Percentiles rank a stretch among this genome's conserved stretches.
Evolutionary conservation across 176 grass and related monocot genomes (phyloP).

Genomic region (Musa troglodytarum): DNA sequence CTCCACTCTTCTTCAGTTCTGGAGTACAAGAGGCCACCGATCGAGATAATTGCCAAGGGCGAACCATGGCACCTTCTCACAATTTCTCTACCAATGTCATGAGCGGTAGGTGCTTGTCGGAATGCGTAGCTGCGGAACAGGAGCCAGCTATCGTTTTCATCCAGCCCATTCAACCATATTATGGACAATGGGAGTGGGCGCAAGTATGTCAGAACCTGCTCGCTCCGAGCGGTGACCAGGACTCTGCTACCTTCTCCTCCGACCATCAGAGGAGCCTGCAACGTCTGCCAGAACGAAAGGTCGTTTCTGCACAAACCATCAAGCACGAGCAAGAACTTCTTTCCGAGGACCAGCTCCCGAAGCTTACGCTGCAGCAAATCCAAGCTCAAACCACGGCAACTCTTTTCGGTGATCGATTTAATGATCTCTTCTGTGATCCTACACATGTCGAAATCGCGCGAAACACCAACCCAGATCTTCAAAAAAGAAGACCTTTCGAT

Average conservation of each 20-base stretch:
- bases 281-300: slow-evolving; percentile 8
- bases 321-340: slow-evolving; percentile 28
- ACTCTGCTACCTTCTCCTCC: slow-evolving; percentile 17
- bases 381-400: slow-evolving; percentile 6
- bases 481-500: background rate
- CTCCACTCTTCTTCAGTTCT: slow-evolving; percentile 13
- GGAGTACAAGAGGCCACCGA: slow-evolving; percentile 13
- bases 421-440: slow-evolving; percentile 25
- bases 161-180: slow-evolving; percentile 1
- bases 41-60: slow-evolving; percentile 20
- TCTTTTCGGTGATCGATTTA: slow-evolving; percentile 3
- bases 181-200: background rate
- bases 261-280: slow-evolving; percentile 4
- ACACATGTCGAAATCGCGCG: background rate
- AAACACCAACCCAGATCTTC: slow-evolving; percentile 23
- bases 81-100: slow-evolving; percentile 6
- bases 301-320: slow-evolving; percentile 10
- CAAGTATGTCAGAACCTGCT: slow-evolving; percentile 1
- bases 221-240: slow-evolving; percentile 16
- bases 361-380: slow-evolving; percentile 16
- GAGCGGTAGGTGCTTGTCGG: background rate
- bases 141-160: slow-evolving; percentile 10
- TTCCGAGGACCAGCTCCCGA: background rate
- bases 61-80: slow-evolving; percentile 12
- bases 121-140: slow-evolving; percentile 24